Base-by-base conservation (phyloP, 352 stramenopile species). In the Phytopythium kandeliae region DNA sequence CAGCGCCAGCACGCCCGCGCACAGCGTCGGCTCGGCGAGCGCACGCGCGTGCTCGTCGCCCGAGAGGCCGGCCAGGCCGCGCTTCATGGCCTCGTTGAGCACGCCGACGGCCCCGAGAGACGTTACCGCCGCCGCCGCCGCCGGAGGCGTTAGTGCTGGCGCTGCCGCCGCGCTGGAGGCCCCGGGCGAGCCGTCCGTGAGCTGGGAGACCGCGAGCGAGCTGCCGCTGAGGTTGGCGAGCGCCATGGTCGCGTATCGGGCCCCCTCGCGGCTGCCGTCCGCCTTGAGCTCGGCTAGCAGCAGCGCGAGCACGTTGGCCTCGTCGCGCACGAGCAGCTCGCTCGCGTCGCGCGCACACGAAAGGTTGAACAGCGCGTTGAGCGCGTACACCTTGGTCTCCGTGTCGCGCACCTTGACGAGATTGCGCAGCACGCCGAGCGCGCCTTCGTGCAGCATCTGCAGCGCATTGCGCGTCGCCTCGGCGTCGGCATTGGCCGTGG, bases 301-400 rank as follows among this genome's bases (percentile, higher is more conserved):
- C 33, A 93, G 78, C 15, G 54, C 68, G 4, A 95, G 41, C 16
- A 94, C 71, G 42, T 87, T 79, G 30, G 69, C 74, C 31, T 85
- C 70, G 50, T 90, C 79, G 9, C 75, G 71, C 26, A 92, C 68
- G n/a, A 96, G 66, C 54, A 58, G 41, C 16, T 73, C 61, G n/a
- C 47, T 33, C 10, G 63, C 35, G 16, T 85, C 72, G 11, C 59
- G 53, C 26, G 79, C 58, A 42, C 76, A 90, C 34, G 77, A 82
- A 3, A 96, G 49, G 52, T 96, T 95, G 69, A 84, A 87, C 10
- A 95, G 67, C 30, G 84, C 74, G 43, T 93, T 91, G 36, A 85
- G 82, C 2, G 77, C 81, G 58, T 92, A 92, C 46, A 92, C 67
- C 40, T 89, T 89, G 15, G 85, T 94, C 53, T 92, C 78, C 10